Evolutionary conservation across 1,284 basidiomycete species (phyloP), one percentile per base, ranked within the genome.

Genomic region (Volvariella surrecta): DNA sequence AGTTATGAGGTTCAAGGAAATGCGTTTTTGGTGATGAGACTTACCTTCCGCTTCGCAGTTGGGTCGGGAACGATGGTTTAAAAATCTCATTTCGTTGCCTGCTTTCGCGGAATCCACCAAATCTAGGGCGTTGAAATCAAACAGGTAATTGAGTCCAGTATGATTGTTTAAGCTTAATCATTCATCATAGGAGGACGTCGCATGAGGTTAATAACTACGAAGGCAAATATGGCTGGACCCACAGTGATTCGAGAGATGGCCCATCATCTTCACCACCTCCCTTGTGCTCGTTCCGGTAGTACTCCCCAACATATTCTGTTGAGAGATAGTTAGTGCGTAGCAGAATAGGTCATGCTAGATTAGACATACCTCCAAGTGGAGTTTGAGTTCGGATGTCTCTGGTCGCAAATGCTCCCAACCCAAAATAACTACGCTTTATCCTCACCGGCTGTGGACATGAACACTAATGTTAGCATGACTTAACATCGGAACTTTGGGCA

Each of bases 81-180:
- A 59, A 50, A 71, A 82, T 16, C 79, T 61, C 3, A 70, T 67
- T 41, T 68, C 64, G 53, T 80, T 81, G 0, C 77, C 79, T 1
- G 65, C 52, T 22, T 58, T 55, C n/a, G 61, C 59, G 20, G 73
- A 70, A 53, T 81, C 76, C 34, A 76, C 49, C 2, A 59, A 50
- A 9, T 60, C 28, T 0, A 46, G 42, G 1, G 32, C 13, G 31
- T 65, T 59, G 1, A 73, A 50, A 3, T 48, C 55, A 48, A 73
- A 79, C 1, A 72, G 53, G 46, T 80, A 80, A 50, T 73, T 76
- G 9, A 66, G 60, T 0, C 51, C 48, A 2, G 59, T 59, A 45
- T 72, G 24, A 28, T 28, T 11, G 6, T 28, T 6, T 28, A 28
- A 6, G 24, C 24, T n/a, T 28, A 28, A 28, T 28, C 24, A n/a